Conservation (phyloP, 805 yeast species). For the Danielozyma ontarioensis region DNA sequence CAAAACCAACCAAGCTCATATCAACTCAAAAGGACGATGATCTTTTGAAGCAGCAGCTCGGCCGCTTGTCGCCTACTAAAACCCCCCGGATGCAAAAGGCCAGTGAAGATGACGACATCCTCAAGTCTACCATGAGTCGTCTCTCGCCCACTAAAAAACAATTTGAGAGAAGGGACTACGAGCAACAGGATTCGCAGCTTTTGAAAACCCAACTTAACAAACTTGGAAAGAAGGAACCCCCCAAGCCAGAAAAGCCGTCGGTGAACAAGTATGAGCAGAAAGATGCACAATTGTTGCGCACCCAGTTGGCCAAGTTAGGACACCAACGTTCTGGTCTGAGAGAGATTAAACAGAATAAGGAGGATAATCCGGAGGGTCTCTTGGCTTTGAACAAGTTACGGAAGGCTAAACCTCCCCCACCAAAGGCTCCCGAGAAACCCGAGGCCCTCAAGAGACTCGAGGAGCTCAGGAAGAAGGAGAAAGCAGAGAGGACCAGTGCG, state of each 20-base stretch:
- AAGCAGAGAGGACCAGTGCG: neutral
- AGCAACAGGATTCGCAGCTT: slow-evolving; percentile 16
- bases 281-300: slow-evolving; percentile 18
- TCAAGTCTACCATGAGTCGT: slow-evolving; percentile 10
- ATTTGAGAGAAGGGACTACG: slow-evolving; percentile 7
- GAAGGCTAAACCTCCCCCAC: slow-evolving; percentile 10
- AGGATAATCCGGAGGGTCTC: slow-evolving; percentile 12
- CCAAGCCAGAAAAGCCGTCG: slow-evolving; percentile 9
- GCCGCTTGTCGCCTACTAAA: slow-evolving; percentile 7
- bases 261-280: slow-evolving; percentile 13
- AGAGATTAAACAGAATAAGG: slow-evolving; percentile 3
- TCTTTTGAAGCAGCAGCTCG: neutral
- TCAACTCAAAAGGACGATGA: slow-evolving; percentile 6
- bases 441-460: slow-evolving; percentile 20
- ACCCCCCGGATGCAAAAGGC: neutral
- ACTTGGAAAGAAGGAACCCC: slow-evolving; percentile 11
- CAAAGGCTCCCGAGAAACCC: slow-evolving; percentile 11
- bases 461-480: slow-evolving; percentile 4
- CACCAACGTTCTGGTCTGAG: slow-evolving; percentile 1
- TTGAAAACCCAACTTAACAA: slow-evolving; percentile 20
- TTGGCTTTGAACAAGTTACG: slow-evolving; percentile 9
- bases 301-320: slow-evolving; percentile 21
- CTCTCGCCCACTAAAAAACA: slow-evolving; percentile 5
- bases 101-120: slow-evolving; percentile 12
- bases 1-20: neutral